Base-by-base conservation (phyloP, 1,284 basidiomycete genomes). In the Exobasidium cylindrosporum region DNA sequence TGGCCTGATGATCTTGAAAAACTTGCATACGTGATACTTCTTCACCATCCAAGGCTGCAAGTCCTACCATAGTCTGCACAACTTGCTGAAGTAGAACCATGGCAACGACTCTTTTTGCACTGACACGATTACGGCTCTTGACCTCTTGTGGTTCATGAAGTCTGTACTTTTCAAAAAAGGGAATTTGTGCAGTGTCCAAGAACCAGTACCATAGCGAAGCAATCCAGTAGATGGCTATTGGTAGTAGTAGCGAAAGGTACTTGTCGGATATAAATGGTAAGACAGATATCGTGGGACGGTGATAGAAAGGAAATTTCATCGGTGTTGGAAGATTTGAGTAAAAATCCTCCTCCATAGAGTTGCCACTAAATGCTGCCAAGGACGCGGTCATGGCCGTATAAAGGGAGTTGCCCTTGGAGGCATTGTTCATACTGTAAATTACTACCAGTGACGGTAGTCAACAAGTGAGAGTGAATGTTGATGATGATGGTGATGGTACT, bases 91-190 rank as follows among this genome's bases (percentile, higher is more conserved):
- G 70, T 17, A 93, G 57, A 57, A 97, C 93, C 2, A 89, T 90
- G 73, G 83, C 81, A 53, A 95, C 74, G 58, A 97, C 93, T 64
- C 90, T 81, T 1, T 75, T 64, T 10, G 86, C 85, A 0, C 88
- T 86, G 10, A 88, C 93, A 17, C 87, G 85, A 79, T 98, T 98
- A 61, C 87, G 84, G 1, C 86, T 80, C 66, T 85, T 84, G 66
- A 92, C 86, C 79, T 97, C 94, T 13, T 83, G 84, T 0, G 89
- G 89, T 59, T 93, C 90, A 81, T 98, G 95, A 59, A 98, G 87
- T 44, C 92, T 85, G 80, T 91, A 89, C 63, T 85, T 86, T 70
- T 96, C 88, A 46, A 97, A 85, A 85, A 88, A 90, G 68, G 87
- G 84, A 82, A 89, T 87, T 57, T 85, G 83, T 24, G 74, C 61